Percentiles rank a stretch among this genome's conserved stretches.
phyloP scores from a whole-genome alignment of 2,329 filamentous ascomycete species.

The Aspergillus sergii region DNA sequence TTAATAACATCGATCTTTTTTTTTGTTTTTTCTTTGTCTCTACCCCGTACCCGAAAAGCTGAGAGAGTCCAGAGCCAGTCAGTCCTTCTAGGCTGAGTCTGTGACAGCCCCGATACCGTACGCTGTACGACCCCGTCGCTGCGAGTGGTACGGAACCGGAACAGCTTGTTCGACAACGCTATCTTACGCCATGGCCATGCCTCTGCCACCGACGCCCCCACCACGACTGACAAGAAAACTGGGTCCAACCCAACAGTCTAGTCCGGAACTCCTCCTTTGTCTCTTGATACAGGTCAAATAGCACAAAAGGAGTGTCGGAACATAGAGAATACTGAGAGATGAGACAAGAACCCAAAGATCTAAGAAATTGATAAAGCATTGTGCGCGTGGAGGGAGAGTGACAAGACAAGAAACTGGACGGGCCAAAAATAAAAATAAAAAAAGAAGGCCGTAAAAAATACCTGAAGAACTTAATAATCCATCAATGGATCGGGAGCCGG shows the following conservation, averaged over 20 bases:
- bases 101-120: slow-evolving; percentile 2
- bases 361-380: not conserved
- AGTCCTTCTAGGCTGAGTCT: not conserved
- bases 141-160: slow-evolving; percentile 5
- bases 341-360: not conserved
- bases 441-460: not conserved
- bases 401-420: not conserved
- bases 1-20: slow-evolving; percentile 4
- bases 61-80: not conserved
- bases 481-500: not conserved
- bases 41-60: not conserved
- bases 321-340: not conserved
- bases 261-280: slow-evolving; percentile 7
- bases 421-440: not conserved
- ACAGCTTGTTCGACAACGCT: slow-evolving; percentile 6
- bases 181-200: slow-evolving; percentile 18
- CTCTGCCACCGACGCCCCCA: slow-evolving; percentile 15
- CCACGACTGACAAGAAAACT: slow-evolving; percentile 16
- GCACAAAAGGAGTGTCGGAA: not conserved
- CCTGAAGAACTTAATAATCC: slow-evolving; percentile 20
- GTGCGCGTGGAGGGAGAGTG: not conserved
- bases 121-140: slow-evolving; percentile 1
- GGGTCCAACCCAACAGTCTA: slow-evolving; percentile 3
- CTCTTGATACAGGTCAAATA: slow-evolving; percentile 9
- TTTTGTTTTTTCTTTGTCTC: slow-evolving; percentile 6